Evolutionary conservation across 257 asterid species (phyloP), one percentile per base, ranked within the genome.

Genomic region (Ballota nigra): DNA sequence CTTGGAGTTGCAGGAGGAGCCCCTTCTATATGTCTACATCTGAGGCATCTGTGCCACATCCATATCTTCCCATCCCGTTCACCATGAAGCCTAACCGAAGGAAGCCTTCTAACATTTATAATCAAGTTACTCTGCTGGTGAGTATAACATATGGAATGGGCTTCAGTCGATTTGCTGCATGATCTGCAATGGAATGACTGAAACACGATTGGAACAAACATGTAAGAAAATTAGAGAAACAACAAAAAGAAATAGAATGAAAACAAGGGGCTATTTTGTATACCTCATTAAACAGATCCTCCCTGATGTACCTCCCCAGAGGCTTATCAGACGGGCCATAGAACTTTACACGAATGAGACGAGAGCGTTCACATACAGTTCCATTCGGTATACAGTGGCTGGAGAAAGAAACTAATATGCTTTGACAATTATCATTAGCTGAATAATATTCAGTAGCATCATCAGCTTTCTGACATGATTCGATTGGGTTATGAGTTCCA

Each of bases 381-480:
- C 62, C 34, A 12, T 56, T 24, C 9, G 6, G 33, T 24, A 56
- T 23, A 56, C 62, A 56, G 62, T 56, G 62, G 34, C 62, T 56
- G 62, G 62, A 56, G 62, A 23, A 56, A 56, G 62, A 56, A 56
- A 56, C 62, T 56, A 56, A 24, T 56, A 56, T 23, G 62, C 62
- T 56, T 34, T 23, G 62, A 23, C 62, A 23, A 13, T 24, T 24
- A 23, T 56, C 62, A 56, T 12, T 56, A 56, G 62, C 62, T 56
- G 62, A 56, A 56, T 56, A 56, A 24, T 56, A 56, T 56, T 56
- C 62, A 24, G 8, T 8, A 56, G 16, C 36, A 23, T 56, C 62
- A 23, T 56, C 16, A 56, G 62, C 34, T 23, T 56, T 56, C n/a
- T 20, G 19, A 22, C 0, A 5, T 52, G 59, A 52, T 52, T 22